Evolutionary conservation across 2,329 filamentous ascomycete genomes (phyloP).

Genomic region (Elsinoe ampelina): DNA sequence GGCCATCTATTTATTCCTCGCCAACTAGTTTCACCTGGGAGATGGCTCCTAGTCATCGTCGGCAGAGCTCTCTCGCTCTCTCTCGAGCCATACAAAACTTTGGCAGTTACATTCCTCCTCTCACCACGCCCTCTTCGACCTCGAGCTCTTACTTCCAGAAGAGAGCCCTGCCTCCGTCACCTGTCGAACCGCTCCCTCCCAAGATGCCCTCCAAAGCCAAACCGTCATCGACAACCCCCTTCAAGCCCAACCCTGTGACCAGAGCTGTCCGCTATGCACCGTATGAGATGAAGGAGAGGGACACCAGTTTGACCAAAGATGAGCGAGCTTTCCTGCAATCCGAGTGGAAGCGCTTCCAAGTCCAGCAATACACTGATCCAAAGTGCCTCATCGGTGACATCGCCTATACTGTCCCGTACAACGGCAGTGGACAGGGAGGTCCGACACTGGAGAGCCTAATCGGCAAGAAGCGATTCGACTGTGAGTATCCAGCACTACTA

Average conservation of each 20-base stretch:
- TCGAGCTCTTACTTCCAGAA: constrained; percentile 10
- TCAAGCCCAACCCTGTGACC: background rate
- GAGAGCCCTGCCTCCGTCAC: constrained; percentile 3
- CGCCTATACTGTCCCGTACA: constrained; percentile 10
- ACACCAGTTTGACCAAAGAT: background rate
- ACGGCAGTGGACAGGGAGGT: constrained; percentile 4
- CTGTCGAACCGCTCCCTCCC: background rate
- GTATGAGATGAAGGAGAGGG: constrained; percentile 8
- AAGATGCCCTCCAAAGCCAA: constrained; percentile 2
- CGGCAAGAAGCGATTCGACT: constrained; percentile 78
- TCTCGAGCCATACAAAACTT: constrained; percentile 2
- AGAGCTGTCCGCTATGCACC: background rate
- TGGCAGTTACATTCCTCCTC: constrained; percentile 2
- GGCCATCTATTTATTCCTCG: background rate
- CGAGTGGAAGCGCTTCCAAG: background rate
- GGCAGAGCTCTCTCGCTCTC: background rate
- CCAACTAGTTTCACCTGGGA: background rate
- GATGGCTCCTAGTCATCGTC: background rate
- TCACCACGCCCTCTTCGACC: background rate
- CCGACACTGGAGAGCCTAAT: constrained; percentile 54
- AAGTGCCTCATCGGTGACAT: constrained; percentile 3
- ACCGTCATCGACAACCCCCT: background rate
- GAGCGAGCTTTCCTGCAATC: background rate
- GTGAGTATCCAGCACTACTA: constrained; percentile 41
- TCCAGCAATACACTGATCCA: constrained; percentile 5